These are phyloP conservation scores for Phylloporus rhodoxanthus DNA, from an alignment of 768 basidiomycete species.

Conservation along the genomic window DNA sequence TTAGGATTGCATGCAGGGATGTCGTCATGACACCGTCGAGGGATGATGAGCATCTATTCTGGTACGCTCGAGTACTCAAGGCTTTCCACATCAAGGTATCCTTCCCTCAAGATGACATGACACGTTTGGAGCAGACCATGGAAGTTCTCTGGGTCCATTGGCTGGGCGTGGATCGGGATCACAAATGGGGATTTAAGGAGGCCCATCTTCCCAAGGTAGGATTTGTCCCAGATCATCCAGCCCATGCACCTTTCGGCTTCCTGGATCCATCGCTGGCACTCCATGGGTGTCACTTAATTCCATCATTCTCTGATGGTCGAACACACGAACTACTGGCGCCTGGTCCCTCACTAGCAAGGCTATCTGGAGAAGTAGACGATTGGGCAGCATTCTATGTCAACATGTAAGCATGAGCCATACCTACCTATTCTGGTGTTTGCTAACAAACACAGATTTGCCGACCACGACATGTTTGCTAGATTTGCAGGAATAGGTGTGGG, in stretches of 20 bases:
- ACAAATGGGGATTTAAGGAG: slow-evolving; percentile 5
- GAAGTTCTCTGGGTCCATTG: slow-evolving; percentile 24
- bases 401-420: not conserved
- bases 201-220: slow-evolving; percentile 14
- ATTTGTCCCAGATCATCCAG: not conserved
- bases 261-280: slow-evolving; percentile 1
- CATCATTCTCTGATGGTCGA: not conserved
- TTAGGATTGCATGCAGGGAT: not conserved
- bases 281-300: not conserved
- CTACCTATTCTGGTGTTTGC: not conserved
- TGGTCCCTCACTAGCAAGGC: not conserved
- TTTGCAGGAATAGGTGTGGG: slow-evolving; percentile 2
- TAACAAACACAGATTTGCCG: not conserved
- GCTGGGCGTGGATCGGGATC: slow-evolving; percentile 10
- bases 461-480: not conserved
- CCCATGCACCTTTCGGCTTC: not conserved
- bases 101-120: not conserved
- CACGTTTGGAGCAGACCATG: not conserved
- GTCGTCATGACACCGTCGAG: slow-evolving; percentile 7
- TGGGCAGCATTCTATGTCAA: slow-evolving; percentile 1
- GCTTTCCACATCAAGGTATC: slow-evolving; percentile 10
- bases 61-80: slow-evolving; percentile 18
- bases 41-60: slow-evolving; percentile 14
- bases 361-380: not conserved
- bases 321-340: not conserved